These are phyloP conservation scores for Fusarium sp. DNA, from an alignment of 2,329 filamentous ascomycete genomes.

Conservation along the genomic window DNA sequence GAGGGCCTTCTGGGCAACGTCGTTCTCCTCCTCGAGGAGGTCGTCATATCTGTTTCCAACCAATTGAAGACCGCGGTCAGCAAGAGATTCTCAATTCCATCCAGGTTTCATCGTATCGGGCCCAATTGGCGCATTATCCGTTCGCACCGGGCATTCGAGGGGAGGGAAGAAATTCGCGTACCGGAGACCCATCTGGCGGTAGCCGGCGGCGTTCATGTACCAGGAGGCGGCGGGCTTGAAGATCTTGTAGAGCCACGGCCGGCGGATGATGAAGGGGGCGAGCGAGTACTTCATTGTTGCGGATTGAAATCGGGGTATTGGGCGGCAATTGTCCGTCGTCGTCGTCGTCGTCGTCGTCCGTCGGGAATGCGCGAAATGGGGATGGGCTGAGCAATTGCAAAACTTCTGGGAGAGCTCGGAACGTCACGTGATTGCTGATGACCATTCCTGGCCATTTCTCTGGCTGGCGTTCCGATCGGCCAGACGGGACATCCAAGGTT, in stretches of 20 bases:
- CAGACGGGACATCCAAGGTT: constrained; percentile 7
- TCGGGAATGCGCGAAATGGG: constrained; percentile 50
- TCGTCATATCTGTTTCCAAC: constrained; percentile 81
- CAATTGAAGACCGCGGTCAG: constrained; percentile 40
- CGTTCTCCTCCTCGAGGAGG: constrained; percentile 92
- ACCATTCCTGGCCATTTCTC: constrained; percentile 42
- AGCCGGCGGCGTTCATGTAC: constrained; percentile 91
- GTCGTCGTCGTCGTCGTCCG: constrained; percentile 40
- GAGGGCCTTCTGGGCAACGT: constrained; percentile 86
- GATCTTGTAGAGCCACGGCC: constrained; percentile 84
- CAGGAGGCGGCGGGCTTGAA: constrained; percentile 86
- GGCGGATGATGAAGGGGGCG: constrained; percentile 81
- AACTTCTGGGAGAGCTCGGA: constrained; percentile 48
- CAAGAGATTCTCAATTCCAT: constrained; percentile 8
- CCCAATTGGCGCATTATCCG: constrained; percentile 36
- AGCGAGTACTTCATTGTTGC: constrained; percentile 76
- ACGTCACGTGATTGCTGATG: constrained; percentile 51
- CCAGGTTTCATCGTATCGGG: background rate
- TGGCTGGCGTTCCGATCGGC: constrained; percentile 34
- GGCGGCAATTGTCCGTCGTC: constrained; percentile 26
- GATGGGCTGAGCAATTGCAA: constrained; percentile 48
- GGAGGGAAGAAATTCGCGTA: constrained; percentile 58
- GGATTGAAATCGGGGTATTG: constrained; percentile 39
- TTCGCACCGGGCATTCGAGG: constrained; percentile 1
- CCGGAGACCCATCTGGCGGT: constrained; percentile 92